Base-by-base conservation (phyloP, 2,329 filamentous ascomycete genomes). In the Berkeleyomyces rouxiae region DNA sequence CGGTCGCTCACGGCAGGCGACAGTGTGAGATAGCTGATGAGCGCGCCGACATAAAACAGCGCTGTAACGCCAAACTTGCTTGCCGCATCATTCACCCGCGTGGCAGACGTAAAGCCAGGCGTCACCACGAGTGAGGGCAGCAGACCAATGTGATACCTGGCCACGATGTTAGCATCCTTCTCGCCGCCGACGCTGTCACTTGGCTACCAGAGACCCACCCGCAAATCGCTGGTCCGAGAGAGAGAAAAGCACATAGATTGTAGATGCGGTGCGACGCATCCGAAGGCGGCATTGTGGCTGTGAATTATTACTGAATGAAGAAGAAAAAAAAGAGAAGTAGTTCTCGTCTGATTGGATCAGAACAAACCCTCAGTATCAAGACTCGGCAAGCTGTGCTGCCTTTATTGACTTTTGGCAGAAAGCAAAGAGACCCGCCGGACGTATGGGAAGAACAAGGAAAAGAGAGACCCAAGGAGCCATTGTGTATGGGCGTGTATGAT, bases 41-140 rank as follows among this genome's bases (percentile, higher is more conserved):
- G 79, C 3, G 80, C 82, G 53, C 81, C 81, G 13, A 80, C 68
- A 67, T 83, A 83, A 72, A 83, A 83, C 36, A 76, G 67, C 59
- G 58, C 58, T 36, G 44, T 39, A 13, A 55, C 51, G 7, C 51
- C 51, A 7, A 13, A 55, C 36, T 55, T 55, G 36, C 51, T 55
- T 75, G 70, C 9, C 82, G 73, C 5, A 76, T 71, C 16, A 73
- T 69, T n/a, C 72, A 71, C 71, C 80, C 51, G 13, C 33, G 51
- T 55, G 13, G 51, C 33, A 37, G 51, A 55, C 7, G 51, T 55
- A 36, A 55, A 83, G 16, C 80, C 80, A 0, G 77, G 76, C 67
- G 82, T 77, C 4, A 81, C 78, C 61, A 82, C 78, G 44, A 83
- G 73, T 0, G 79, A 79, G 1, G 79, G 78, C 16, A 82, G 72